Evolutionary conservation across 2,329 filamentous ascomycete species (phyloP), one percentile per base, ranked within the genome.

Genomic region (Meredithiella fracta): DNA sequence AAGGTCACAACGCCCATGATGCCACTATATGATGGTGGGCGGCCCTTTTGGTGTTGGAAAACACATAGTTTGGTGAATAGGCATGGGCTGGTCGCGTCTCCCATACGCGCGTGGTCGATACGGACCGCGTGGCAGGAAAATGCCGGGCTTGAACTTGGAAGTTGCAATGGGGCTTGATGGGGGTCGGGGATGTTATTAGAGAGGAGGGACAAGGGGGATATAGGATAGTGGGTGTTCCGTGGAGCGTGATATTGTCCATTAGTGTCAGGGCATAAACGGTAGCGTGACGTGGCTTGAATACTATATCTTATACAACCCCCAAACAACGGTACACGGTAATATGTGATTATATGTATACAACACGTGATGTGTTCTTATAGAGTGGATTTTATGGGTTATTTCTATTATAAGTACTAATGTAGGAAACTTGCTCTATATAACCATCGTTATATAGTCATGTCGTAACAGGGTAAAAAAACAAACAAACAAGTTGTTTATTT

Each of bases 81-180:
- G 67, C 65, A 69, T 25, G 70, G 72, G 70, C 71, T 74, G 73
- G 73, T 75, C 72, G 71, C 73, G 73, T 71, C 61, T 62, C 60
- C 49, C 51, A 53, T 37, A 40, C 22, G 38, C 26, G 37, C 51
- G 23, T n/a, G 8, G 8, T 26, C 17, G 9, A 49, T 49, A 49
- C 22, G 20, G n/a, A 11, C n/a, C 25, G 44, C 7, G 44, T 49
- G 44, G n/a, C 44, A 25, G 44, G 22, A 49, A 49, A 49, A 49
- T 49, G 44, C 22, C 44, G 15, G 22, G 44, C 22, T 26, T 4
- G 22, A 26, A 23, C 15, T 22, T 20, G n/a, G 15, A 49, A 5
- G 15, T 47, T 8, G 25, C 44, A n/a, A 6, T n/a, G 23, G 31
- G n/a, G 11, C 49, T 42, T 22, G 47, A 31, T 55, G 40, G 20